A percentile compares a stretch with the other conserved stretches of the same genome.
phyloP scores from a whole-genome alignment of 2,329 filamentous ascomycete genomes.

The Exutisphaerella laricina region DNA sequence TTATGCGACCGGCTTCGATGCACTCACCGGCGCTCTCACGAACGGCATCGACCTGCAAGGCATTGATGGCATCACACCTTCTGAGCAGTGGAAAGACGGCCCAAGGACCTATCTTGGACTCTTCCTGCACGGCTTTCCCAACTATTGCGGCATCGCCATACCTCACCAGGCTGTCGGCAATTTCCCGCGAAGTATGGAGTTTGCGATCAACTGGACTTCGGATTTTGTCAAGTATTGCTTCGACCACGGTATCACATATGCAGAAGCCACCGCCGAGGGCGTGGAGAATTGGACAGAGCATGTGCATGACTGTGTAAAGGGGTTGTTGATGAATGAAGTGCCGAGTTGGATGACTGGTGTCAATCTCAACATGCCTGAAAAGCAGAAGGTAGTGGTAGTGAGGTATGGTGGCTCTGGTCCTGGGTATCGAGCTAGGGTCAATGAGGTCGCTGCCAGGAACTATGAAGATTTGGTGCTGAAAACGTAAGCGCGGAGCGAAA shows the following conservation, averaged over 20 bases:
- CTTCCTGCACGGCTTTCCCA: constrained; percentile 11
- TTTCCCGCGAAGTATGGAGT: constrained; percentile 33
- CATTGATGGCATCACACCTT: constrained; percentile 20
- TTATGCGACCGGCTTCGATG: constrained; percentile 39
- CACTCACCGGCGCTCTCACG: constrained; percentile 23
- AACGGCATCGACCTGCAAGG: constrained; percentile 29
- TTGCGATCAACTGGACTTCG: constrained; percentile 8
- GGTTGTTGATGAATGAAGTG: constrained; percentile 44
- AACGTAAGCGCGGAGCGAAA: no score
- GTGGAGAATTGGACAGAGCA: constrained; percentile 29
- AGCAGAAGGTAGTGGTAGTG: constrained; percentile 43
- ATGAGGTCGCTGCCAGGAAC: neutral
- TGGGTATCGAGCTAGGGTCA: constrained; percentile 28
- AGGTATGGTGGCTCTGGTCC: constrained; percentile 44
- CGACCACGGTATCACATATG: constrained; percentile 3
- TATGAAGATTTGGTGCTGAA: constrained; percentile 2
- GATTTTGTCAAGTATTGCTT: constrained; percentile 6
- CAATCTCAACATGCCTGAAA: constrained; percentile 46
- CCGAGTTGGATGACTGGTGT: constrained; percentile 54
- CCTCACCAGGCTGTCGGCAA: constrained; percentile 39
- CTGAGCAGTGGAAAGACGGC: constrained; percentile 30
- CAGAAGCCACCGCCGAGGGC: constrained; percentile 8
- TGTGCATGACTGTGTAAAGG: constrained; percentile 44
- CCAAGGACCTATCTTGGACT: constrained; percentile 9
- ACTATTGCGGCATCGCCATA: constrained; percentile 30